A percentile compares a stretch with the other conserved stretches of the same genome.
Evolutionary conservation across 345 rosid genomes (phyloP).

Genomic region (Aethionema arabicum): DNA sequence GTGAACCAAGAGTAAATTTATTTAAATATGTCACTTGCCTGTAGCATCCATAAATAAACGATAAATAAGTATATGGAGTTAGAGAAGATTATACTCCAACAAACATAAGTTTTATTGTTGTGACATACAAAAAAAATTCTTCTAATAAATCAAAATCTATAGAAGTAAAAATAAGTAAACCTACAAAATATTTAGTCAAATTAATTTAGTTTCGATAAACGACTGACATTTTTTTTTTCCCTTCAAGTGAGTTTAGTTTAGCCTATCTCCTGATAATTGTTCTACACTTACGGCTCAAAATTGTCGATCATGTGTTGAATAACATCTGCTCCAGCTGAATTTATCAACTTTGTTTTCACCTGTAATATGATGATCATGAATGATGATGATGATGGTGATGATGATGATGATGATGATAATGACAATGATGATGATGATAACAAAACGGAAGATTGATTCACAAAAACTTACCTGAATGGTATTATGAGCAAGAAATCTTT

Average conservation of each 20-base stretch:
- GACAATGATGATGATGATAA: background rate
- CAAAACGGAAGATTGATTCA: background rate
- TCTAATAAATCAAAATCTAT: too few relatives aligned
- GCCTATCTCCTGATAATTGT: slow-evolving; percentile 2
- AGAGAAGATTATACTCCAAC: too few relatives aligned
- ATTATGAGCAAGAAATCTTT: slow-evolving; percentile 64
- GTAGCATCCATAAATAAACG: too few relatives aligned
- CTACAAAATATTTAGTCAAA: too few relatives aligned
- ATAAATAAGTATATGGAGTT: too few relatives aligned
- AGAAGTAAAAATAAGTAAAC: too few relatives aligned
- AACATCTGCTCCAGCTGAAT: slow-evolving; percentile 82
- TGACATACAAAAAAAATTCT: too few relatives aligned
- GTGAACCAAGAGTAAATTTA: too few relatives aligned
- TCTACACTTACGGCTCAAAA: slow-evolving; percentile 42
- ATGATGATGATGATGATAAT: background rate
- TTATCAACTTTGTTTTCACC: slow-evolving; percentile 55
- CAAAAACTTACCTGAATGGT: slow-evolving; percentile 69
- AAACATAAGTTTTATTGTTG: too few relatives aligned
- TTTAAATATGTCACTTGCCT: too few relatives aligned
- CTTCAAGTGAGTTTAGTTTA: slow-evolving; percentile 6
- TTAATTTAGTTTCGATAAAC: too few relatives aligned
- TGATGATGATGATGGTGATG: background rate
- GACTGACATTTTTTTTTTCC: background rate
- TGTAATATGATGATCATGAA: too few relatives aligned
- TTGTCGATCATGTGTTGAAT: slow-evolving; percentile 78